Evolutionary conservation across 2,329 filamentous ascomycete genomes (phyloP).

Genomic region (Fusarium secorum): DNA sequence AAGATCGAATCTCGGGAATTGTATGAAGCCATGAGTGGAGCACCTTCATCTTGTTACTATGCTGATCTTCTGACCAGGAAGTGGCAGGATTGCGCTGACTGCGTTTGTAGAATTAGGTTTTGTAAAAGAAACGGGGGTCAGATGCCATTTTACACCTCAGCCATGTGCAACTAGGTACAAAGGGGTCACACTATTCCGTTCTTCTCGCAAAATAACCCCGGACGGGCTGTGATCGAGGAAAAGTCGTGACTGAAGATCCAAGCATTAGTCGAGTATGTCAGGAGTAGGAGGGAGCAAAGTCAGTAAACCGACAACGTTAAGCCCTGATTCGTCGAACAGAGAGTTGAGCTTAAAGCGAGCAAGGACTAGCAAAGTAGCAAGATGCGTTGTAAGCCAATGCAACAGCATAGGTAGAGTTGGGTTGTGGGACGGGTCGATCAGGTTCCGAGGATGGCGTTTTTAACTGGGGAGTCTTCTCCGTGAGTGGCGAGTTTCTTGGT

Average conservation of each 20-base stretch:
- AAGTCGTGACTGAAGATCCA: conserved; percentile 2
- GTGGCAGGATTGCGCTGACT: conserved; percentile 11
- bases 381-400: conserved; percentile 19
- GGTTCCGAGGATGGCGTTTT: background rate
- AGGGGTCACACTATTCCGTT: background rate
- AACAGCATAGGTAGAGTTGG: conserved; percentile 12
- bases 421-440: conserved; percentile 12
- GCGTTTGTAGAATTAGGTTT: background rate
- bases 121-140: conserved; percentile 5
- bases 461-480: conserved; percentile 11
- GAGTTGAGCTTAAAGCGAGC: conserved; percentile 8
- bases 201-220: background rate
- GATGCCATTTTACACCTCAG: background rate
- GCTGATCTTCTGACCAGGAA: background rate
- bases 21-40: conserved; percentile 17
- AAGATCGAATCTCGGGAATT: conserved; percentile 14
- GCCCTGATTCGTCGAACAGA: conserved; percentile 10
- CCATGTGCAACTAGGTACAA: background rate
- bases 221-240: conserved; percentile 7
- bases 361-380: conserved; percentile 24
- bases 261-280: conserved; percentile 9
- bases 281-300: background rate
- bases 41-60: background rate
- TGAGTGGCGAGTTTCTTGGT: conserved; percentile 14
- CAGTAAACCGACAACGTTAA: conserved; percentile 7